phyloP scores from a whole-genome alignment of 1,284 basidiomycete genomes.

The Microbotryum violaceum region DNA sequence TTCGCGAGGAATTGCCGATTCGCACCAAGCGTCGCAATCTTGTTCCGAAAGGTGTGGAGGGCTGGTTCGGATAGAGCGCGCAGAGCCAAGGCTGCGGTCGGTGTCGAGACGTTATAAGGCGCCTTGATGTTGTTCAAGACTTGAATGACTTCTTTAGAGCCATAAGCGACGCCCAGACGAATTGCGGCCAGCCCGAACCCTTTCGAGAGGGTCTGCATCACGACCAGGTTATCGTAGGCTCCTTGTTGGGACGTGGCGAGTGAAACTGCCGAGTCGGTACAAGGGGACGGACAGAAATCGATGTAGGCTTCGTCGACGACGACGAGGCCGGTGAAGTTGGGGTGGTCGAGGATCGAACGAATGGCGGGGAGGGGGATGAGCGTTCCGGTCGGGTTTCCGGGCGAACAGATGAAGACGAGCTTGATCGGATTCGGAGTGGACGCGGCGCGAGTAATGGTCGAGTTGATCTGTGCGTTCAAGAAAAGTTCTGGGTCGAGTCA shows the following conservation, averaged over 20 bases:
- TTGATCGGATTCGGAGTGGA: conserved; percentile 53
- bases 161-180: conserved; percentile 86
- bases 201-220: conserved; percentile 93
- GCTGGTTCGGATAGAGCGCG: conserved; percentile 65
- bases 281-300: conserved; percentile 59
- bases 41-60: conserved; percentile 48
- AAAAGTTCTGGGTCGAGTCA: background rate
- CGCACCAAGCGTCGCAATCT: conserved; percentile 20
- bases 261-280: conserved; percentile 31
- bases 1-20: conserved; percentile 24
- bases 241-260: conserved; percentile 37
- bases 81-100: conserved; percentile 75
- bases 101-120: conserved; percentile 92
- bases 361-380: conserved; percentile 67
- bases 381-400: conserved; percentile 94
- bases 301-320: conserved; percentile 97
- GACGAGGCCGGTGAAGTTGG: conserved; percentile 78
- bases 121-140: conserved; percentile 94
- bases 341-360: conserved; percentile 66
- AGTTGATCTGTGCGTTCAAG: conserved; percentile 56
- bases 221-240: conserved; percentile 82
- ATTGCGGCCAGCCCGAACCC: conserved; percentile 94
- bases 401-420: conserved; percentile 90
- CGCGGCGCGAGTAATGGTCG: conserved; percentile 55
- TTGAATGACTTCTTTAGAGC: conserved; percentile 81